These are phyloP conservation scores for Mortierella sp. DNA, from an alignment of 371 early-diverging fungal species.

Conservation along the genomic window DNA sequence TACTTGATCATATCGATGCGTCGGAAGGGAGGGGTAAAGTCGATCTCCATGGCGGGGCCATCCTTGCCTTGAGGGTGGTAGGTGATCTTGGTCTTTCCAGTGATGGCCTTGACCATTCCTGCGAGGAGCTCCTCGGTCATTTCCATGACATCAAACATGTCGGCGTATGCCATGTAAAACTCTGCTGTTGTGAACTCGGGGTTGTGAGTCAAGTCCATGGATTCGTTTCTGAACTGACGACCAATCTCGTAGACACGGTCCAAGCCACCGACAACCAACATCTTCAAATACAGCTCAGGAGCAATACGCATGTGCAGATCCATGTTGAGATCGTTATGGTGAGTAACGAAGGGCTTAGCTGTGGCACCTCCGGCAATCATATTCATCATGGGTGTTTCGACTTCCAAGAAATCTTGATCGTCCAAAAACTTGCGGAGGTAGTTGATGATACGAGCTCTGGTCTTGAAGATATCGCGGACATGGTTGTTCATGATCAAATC, in stretches of 20 bases:
- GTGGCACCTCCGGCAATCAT: slow-evolving; percentile 99
- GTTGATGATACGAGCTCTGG: slow-evolving; percentile 93
- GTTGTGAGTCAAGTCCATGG: slow-evolving; percentile 99
- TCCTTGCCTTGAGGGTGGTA: slow-evolving; percentile 96
- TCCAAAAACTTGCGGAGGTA: slow-evolving; percentile 97
- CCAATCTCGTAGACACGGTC: slow-evolving; percentile 99
- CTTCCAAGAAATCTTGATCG: slow-evolving; percentile 96
- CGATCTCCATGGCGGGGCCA: slow-evolving; percentile 84
- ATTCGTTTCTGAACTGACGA: slow-evolving; percentile 99
- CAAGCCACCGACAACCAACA: slow-evolving; percentile 97
- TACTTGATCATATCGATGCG: slow-evolving; percentile 96
- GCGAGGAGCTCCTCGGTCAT: slow-evolving; percentile 95
- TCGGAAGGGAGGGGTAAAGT: slow-evolving; percentile 98
- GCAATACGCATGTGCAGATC: slow-evolving; percentile 99
- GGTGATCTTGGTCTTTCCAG: slow-evolving; percentile 89
- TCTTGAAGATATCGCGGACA: slow-evolving; percentile 95
- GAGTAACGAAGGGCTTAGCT: slow-evolving; percentile 99
- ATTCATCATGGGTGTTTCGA: slow-evolving; percentile 99
- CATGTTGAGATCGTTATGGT: slow-evolving; percentile 99
- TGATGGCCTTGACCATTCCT: slow-evolving; percentile 93
- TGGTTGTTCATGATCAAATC: slow-evolving; percentile 99
- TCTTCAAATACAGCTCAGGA: slow-evolving; percentile 99
- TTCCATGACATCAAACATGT: slow-evolving; percentile 96
- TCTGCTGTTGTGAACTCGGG: slow-evolving; percentile 99
- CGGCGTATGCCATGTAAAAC: slow-evolving; percentile 99